Evolutionary conservation across 305 asterid species (phyloP), one percentile per base, ranked within the genome.

Genomic region (Fraxinus greggii): DNA sequence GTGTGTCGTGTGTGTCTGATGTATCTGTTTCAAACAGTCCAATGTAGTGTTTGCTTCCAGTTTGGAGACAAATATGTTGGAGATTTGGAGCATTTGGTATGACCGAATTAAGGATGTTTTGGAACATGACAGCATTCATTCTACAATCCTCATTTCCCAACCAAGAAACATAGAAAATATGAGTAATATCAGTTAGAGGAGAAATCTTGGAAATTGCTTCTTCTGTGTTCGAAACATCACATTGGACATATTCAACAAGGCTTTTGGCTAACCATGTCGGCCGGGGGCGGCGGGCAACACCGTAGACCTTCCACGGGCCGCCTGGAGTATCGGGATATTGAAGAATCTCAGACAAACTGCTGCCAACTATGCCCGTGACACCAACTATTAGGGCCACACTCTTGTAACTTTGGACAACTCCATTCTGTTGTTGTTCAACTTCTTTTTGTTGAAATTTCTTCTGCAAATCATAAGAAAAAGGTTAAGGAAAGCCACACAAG

Each of bases 271-370:
- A 76, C 92, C 92, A 86, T 3, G 84, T 82, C 7, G 89, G 85
- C 81, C 81, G 35, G 85, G 91, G 51, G 21, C 92, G 90, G 19
- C 97, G 89, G 23, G 94, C 92, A 0, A 92, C 86, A 19, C 97
- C 97, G 3, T 90, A 92, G 67, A 92, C 90, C 80, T 92, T 92
- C 95, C 97, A 92, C 3, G 95, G 92, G 2, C 94, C 92, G 5
- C 94, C 92, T 0, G 91, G 93, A 0, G 94, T 92, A 85, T 84
- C 91, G 0, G 87, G 33, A 1, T 74, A 80, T 0, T 90, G 81
- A 8, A 92, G 88, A 7, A 88, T 86, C 19, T 86, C 89, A 4
- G 95, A 93, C 31, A 92, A 69, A 74, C 93, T 89, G 75, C 90
- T 85, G 54, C 97, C 94, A 2, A 86, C 91, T 2, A 91, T 86